These are phyloP conservation scores for Apiotrichum sp. DNA, from an alignment of 1,284 basidiomycete genomes.

Conservation along the genomic window DNA sequence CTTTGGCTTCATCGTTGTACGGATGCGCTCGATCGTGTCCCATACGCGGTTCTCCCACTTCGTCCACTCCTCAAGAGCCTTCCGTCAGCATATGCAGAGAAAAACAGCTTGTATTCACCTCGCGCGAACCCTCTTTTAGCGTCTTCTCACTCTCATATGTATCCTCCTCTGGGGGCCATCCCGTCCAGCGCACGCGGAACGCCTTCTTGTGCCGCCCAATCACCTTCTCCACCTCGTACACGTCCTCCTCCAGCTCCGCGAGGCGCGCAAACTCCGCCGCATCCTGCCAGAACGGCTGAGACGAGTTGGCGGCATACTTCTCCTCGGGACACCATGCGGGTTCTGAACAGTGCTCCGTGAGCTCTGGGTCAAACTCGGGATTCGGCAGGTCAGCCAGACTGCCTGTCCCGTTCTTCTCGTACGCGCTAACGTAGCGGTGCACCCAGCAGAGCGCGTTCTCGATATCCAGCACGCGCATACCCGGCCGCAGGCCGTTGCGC, in stretches of 20 bases:
- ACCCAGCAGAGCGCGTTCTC: constrained; percentile 36
- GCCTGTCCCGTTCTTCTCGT: constrained; percentile 2
- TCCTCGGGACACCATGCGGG: constrained; percentile 30
- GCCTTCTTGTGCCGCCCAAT: constrained; percentile 14
- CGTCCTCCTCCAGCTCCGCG: constrained; percentile 7
- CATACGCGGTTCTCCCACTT: constrained; percentile 18
- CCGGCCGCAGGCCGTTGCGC: constrained; percentile 20
- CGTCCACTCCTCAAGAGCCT: constrained; percentile 20
- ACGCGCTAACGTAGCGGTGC: constrained; percentile 27
- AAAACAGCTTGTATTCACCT: constrained; percentile 9
- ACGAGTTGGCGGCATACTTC: constrained; percentile 2
- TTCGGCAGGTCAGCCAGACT: constrained; percentile 12
- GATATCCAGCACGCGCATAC: constrained; percentile 29
- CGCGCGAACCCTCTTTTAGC: constrained; percentile 19
- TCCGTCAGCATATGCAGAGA: too few relatives aligned
- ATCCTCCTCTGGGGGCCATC: constrained; percentile 31
- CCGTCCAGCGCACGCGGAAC: constrained; percentile 36
- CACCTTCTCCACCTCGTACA: constrained; percentile 31
- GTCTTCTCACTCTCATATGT: constrained; percentile 24
- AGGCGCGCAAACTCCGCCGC: constrained; percentile 9
- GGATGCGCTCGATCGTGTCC: neutral
- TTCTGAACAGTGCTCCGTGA: constrained; percentile 2
- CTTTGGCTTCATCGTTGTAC: neutral
- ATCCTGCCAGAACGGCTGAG: constrained; percentile 8
- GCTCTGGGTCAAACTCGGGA: constrained; percentile 10